Evolutionary conservation across 2,329 filamentous ascomycete species (phyloP), one percentile per base, ranked within the genome.

Genomic region (Diplocarpon rosae): DNA sequence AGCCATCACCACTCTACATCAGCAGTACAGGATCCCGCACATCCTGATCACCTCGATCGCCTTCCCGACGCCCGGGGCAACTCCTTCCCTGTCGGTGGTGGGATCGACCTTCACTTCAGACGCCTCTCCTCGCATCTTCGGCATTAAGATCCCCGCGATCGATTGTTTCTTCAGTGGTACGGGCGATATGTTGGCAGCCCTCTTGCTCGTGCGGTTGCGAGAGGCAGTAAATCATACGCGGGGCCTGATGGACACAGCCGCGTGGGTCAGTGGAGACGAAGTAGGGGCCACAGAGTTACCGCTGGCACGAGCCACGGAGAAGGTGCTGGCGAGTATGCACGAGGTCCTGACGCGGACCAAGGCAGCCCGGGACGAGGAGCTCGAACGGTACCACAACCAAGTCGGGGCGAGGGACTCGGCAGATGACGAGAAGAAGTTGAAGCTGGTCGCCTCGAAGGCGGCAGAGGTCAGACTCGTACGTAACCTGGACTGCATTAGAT

Each of bases 161-260:
- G 85, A 95, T 60, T 85, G 88, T 66, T 95, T 92, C 71, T 98
- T 96, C 66, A 88, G 84, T 56, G 92, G 92, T 33, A 96, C 93
- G 0, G 92, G 92, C 37, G 92, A 98, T 68, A 95, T 98, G 90
- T 96, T 98, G 61, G 90, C 88, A 27, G 90, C 90, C 7, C 72
- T 98, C 37, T 88, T 87, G 60, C 79, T 95, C 1, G 85, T 85
- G 33, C 80, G 90, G 27, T 78, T 98, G 59, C 81, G 90, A 46
- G 86, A 96, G 68, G 88, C 86, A 20, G 83, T 86, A 1, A 65
- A 69, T 42, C 66, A 65, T 2, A 67, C 45, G 1, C 51, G 59
- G 14, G 62, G 61, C 2, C 65, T 94, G 3, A 64, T 69, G 13
- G 61, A 67, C 7, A 74, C 65, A 2, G 64, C 68, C 5, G 78